Percentiles rank a stretch among this genome's conserved stretches.
phyloP scores from a whole-genome alignment of 1,284 basidiomycete species.

The Papiliotrema nemorosa region DNA sequence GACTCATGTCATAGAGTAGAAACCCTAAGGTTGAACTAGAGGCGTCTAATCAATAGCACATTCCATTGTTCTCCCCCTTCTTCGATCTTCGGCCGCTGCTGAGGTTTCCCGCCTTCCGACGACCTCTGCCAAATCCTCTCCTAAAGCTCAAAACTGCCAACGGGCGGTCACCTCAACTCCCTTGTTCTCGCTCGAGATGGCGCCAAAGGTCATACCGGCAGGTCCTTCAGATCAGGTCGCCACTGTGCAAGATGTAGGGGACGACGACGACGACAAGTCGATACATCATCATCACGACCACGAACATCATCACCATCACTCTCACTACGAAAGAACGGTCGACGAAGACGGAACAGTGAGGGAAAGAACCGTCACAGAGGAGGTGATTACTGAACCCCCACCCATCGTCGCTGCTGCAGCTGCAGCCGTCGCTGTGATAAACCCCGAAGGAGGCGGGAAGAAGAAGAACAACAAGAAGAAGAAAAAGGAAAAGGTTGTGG shows the following conservation, averaged over 20 bases:
- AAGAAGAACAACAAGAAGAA: constrained; percentile 10
- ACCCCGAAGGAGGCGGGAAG: neutral
- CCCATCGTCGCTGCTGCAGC: constrained; percentile 1
- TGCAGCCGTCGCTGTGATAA: neutral
- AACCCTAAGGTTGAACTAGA: no score
- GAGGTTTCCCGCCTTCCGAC: no score
- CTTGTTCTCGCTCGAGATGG: neutral
- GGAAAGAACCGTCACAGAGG: constrained; percentile 10
- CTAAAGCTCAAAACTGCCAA: no score
- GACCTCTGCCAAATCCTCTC: no score
- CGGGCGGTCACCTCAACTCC: no score
- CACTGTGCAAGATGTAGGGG: constrained; percentile 3
- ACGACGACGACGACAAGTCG: constrained; percentile 26
- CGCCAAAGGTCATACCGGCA: neutral
- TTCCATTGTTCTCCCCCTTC: neutral
- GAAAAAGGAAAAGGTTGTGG: neutral
- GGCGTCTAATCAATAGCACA: no score
- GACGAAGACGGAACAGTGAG: constrained; percentile 5
- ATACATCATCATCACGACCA: constrained; percentile 13
- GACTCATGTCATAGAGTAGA: no score
- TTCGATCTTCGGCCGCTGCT: no score
- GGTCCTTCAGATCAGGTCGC: neutral
- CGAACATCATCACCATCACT: constrained; percentile 16
- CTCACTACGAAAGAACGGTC: constrained; percentile 13
- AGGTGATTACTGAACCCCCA: constrained; percentile 3